Conservation (phyloP, 2,329 filamentous ascomycete genomes). For the Beauveria caledonica region DNA sequence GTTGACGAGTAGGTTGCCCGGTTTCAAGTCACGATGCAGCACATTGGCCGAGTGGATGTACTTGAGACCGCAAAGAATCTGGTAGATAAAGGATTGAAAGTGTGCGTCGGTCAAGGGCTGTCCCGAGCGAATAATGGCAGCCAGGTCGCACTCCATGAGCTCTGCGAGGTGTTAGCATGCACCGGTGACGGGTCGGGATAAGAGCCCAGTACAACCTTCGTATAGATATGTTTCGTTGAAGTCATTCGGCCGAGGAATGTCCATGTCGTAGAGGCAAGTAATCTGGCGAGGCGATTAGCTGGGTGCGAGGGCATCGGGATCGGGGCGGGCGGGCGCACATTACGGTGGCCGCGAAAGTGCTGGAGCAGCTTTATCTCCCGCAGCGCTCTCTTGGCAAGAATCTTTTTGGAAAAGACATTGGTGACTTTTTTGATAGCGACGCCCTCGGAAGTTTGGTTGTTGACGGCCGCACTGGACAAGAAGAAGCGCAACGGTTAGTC, state of each 20-base stretch:
- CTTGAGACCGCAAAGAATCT: constrained; percentile 97
- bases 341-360: constrained; percentile 88
- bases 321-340: constrained; percentile 45
- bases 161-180: constrained; percentile 44
- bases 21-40: constrained; percentile 92
- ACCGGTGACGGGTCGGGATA: not conserved
- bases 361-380: constrained; percentile 98
- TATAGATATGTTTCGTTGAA: constrained; percentile 99
- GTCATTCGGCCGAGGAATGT: constrained; percentile 92
- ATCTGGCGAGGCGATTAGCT: constrained; percentile 56
- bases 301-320: constrained; percentile 8
- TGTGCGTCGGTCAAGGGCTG: constrained; percentile 96
- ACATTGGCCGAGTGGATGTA: constrained; percentile 99
- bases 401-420: constrained; percentile 99
- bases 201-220: constrained; percentile 58
- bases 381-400: constrained; percentile 92
- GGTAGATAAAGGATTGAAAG: constrained; percentile 99
- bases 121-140: constrained; percentile 93
- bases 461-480: constrained; percentile 70
- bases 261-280: constrained; percentile 98
- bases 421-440: constrained; percentile 99
- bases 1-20: constrained; percentile 93
- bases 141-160: constrained; percentile 97
- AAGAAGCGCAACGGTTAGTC: constrained; percentile 1
- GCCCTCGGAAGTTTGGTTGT: constrained; percentile 82